These are phyloP conservation scores for Bryoglossum gracile DNA, from an alignment of 495 filamentous ascomycete species.

Conservation along the genomic window DNA sequence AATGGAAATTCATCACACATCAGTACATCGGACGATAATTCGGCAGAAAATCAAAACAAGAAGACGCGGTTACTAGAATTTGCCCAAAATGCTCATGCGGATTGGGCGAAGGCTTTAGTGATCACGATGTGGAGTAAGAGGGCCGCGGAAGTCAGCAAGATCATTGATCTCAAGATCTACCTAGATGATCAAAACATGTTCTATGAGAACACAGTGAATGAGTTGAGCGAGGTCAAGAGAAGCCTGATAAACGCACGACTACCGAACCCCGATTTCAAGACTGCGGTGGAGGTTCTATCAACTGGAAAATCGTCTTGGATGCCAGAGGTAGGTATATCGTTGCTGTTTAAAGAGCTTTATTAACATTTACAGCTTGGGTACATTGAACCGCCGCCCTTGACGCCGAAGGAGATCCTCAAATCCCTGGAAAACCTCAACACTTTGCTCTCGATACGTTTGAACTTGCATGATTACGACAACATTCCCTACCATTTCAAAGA, in stretches of 20 bases:
- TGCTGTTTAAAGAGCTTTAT: conserved; percentile 10
- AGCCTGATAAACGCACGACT: conserved; percentile 57
- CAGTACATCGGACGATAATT: conserved; percentile 44
- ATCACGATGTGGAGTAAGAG: conserved; percentile 82
- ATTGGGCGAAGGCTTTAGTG: conserved; percentile 85
- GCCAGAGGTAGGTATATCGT: conserved; percentile 60
- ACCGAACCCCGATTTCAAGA: conserved; percentile 83
- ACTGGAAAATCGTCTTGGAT: conserved; percentile 67
- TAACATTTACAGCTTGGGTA: conserved; percentile 57
- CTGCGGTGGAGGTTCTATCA: conserved; percentile 76
- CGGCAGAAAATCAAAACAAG: conserved; percentile 64
- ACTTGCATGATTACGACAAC: conserved; percentile 68
- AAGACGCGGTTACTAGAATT: conserved; percentile 71
- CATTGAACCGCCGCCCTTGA: conserved; percentile 64
- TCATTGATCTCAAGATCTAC: conserved; percentile 78
- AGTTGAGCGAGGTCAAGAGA: conserved; percentile 61
- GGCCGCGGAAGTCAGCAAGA: conserved; percentile 62
- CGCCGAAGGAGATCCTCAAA: conserved; percentile 54
- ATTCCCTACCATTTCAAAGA: conserved; percentile 65
- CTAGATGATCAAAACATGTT: conserved; percentile 49
- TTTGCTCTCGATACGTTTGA: conserved; percentile 69
- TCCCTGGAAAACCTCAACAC: conserved; percentile 75
- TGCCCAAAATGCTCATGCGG: conserved; percentile 45
- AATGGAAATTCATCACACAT: conserved; percentile 42
- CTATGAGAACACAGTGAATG: conserved; percentile 49